A percentile compares a stretch with the other conserved stretches of the same genome.
These are phyloP conservation scores for Cucurbita pepo DNA, from an alignment of 306 rosid genomes.

Conservation along the genomic window DNA sequence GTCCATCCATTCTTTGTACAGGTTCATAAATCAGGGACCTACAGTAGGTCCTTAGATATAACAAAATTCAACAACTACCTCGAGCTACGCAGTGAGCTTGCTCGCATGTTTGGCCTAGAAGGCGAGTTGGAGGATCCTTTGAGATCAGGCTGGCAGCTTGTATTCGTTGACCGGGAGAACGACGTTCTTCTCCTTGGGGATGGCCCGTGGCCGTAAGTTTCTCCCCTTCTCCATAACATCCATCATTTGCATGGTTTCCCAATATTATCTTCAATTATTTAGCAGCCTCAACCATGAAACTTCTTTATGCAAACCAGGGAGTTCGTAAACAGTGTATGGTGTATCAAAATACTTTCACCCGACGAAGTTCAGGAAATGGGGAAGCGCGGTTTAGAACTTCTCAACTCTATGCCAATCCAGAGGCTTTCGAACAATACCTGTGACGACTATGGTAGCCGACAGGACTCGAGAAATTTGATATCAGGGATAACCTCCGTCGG, in stretches of 20 bases:
- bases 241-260: neutral
- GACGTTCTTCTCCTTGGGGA: conserved; percentile 91
- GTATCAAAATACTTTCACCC: conserved; percentile 88
- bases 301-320: conserved; percentile 40
- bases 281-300: neutral
- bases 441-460: conserved; percentile 59
- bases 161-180: conserved; percentile 88
- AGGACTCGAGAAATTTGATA: conserved; percentile 61
- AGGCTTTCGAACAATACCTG: conserved; percentile 54
- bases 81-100: conserved; percentile 78
- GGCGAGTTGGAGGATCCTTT: conserved; percentile 79
- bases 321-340: conserved; percentile 87
- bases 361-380: conserved; percentile 94
- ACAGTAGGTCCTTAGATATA: conserved; percentile 46
- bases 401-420: conserved; percentile 61
- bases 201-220: conserved; percentile 50
- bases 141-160: conserved; percentile 99
- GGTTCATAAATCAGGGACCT: conserved; percentile 48
- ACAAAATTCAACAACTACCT: conserved; percentile 69
- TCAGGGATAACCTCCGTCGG: conserved; percentile 71
- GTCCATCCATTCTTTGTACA: neutral
- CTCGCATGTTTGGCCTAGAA: conserved; percentile 78
- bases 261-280: neutral
- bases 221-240: neutral
- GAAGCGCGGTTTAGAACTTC: conserved; percentile 56